phyloP scores from a whole-genome alignment of 495 filamentous ascomycete species.

The Neurospora sp. region DNA sequence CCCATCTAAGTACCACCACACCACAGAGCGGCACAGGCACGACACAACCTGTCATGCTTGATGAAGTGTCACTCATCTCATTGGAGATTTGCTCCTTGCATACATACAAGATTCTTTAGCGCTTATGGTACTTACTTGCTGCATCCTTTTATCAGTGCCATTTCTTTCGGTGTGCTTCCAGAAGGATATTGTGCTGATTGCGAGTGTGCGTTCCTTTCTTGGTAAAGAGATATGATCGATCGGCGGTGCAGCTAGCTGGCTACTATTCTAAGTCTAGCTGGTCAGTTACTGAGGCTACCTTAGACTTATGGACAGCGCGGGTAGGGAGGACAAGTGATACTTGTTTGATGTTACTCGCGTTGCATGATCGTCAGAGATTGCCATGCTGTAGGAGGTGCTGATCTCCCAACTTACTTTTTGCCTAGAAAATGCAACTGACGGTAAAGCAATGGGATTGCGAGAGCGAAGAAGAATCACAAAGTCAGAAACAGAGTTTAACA shows the following conservation, averaged over 20 bases:
- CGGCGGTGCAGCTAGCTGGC: too few relatives aligned
- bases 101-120: background rate
- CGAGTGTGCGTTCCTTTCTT: too few relatives aligned
- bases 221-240: background rate
- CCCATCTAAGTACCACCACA: background rate
- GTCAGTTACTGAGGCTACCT: too few relatives aligned
- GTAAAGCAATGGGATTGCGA: background rate
- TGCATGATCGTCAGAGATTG: background rate
- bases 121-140: background rate
- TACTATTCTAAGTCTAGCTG: too few relatives aligned
- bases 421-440: background rate
- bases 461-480: background rate
- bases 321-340: background rate
- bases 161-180: background rate
- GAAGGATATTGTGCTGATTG: background rate
- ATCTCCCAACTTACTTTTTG: background rate
- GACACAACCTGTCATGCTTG: background rate
- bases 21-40: background rate
- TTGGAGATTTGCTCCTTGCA: background rate
- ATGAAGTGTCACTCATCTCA: background rate
- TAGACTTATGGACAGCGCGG: too few relatives aligned
- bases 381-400: background rate
- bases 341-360: background rate
- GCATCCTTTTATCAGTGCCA: too few relatives aligned
- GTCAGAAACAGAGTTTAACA: background rate